These are phyloP conservation scores for Nadsonia commutata DNA, from an alignment of 1,139 yeast species.

Conservation along the genomic window DNA sequence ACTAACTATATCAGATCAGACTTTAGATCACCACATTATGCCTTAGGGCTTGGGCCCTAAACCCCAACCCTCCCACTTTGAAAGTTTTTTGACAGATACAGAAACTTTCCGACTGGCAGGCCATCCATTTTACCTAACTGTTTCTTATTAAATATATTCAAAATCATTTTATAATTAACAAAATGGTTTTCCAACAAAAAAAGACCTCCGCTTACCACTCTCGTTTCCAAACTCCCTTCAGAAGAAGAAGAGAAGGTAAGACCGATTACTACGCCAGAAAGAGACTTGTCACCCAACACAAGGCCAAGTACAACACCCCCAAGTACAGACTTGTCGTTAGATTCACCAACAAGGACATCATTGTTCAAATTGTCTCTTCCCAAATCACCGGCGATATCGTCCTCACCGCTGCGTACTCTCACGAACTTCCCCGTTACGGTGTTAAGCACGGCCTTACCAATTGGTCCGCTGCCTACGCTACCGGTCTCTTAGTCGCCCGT, in stretches of 20 bases:
- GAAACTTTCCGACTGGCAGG: no score
- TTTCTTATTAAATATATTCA: no score
- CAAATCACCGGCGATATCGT: constrained; percentile 96
- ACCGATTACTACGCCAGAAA: constrained; percentile 99
- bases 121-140: no score
- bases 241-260: constrained; percentile 99
- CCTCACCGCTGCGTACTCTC: constrained; percentile 96
- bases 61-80: no score
- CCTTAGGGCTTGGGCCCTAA: no score
- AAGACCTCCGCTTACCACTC: constrained; percentile 95
- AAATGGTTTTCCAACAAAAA: constrained; percentile 22
- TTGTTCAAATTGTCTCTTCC: constrained; percentile 93
- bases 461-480: constrained; percentile 99
- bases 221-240: constrained; percentile 99
- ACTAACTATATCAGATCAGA: no score
- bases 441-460: constrained; percentile 97
- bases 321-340: constrained; percentile 99
- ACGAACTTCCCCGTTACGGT: constrained; percentile 97
- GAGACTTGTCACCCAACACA: constrained; percentile 99
- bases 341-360: constrained; percentile 99
- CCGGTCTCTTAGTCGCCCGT: constrained; percentile 97
- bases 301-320: constrained; percentile 99
- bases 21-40: no score
- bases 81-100: no score
- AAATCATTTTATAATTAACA: constrained; percentile 82